Base-by-base conservation (phyloP, 495 filamentous ascomycete species). In the Hypoxylon cercidicola region DNA sequence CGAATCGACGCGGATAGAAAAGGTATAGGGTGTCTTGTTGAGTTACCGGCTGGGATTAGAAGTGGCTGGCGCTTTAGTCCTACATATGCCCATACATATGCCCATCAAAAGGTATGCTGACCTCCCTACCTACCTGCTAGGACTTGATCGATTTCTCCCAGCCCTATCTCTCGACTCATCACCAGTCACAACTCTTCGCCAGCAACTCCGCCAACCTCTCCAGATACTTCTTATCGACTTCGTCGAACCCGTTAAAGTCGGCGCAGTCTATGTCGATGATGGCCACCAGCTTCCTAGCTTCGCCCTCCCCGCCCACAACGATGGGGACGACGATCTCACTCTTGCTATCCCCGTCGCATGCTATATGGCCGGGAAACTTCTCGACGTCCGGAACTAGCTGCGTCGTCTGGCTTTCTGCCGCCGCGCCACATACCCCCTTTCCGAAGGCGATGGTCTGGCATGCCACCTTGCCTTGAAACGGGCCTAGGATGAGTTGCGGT, bases 251-350 rank as follows among this genome's bases (percentile, higher is more conserved):
- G 12, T 79, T 68, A 35, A 81, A 67, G 20, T 84, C 84, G 12
- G 87, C 82, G 72, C 93, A 97, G 72, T 97, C 93, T 18, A 97
- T 78, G 71, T 97, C 93, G 52, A 97, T 92, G 70, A 97, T 91
- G 8, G 86, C 93, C 19, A 95, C 89, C n/a, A 92, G 44, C 50
- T 64, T 75, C 82, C 85, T 89, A 65, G 39, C 51, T 39, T 58
- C 71, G 11, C 47, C 55, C n/a, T 68, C 66, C 15, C 62, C 58
- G 12, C 61, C 71, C 16, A 81, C 77, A 19, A 90, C 57, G 68
- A 97, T 87, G 11, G 93, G 93, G 28, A 97, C 92, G 4, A 97
- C 93, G 74, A 97, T 92, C 82, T 97, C 93, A 75, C 92, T 96
- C 73, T 81, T 86, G 58, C 87, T 92, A 58, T 85, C 89, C 9